Evolutionary conservation across 805 yeast species (phyloP).

Genomic region (Nakazawaea holstii): DNA sequence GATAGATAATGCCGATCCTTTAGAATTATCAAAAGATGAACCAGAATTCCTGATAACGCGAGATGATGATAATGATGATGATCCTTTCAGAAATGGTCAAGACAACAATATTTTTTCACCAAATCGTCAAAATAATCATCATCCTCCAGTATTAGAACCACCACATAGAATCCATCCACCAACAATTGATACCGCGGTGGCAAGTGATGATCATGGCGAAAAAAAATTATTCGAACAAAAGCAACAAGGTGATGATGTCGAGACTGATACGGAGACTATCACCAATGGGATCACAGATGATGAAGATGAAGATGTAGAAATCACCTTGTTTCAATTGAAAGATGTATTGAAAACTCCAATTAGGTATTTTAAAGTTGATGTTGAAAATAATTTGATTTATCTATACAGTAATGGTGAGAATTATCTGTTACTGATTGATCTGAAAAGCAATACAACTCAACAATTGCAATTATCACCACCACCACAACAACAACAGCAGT

Average conservation of each 20-base stretch:
- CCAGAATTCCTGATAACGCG: constrained; percentile 1
- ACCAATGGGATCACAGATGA: neutral
- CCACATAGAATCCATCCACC: too few species aligned
- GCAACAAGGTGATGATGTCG: neutral
- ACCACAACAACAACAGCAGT: neutral
- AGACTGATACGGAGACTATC: constrained; percentile 5
- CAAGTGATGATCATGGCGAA: too few species aligned
- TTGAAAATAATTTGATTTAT: neutral
- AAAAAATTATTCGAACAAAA: too few species aligned
- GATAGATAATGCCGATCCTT: constrained; percentile 24
- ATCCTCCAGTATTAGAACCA: neutral
- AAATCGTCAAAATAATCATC: neutral
- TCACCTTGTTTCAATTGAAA: neutral
- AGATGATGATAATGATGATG: neutral
- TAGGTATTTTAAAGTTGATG: neutral
- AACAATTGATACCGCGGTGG: too few species aligned
- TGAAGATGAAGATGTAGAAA: neutral
- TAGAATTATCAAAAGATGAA: constrained; percentile 17
- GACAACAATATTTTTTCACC: neutral
- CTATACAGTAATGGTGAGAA: neutral
- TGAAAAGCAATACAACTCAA: neutral
- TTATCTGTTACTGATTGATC: neutral
- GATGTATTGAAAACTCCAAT: neutral
- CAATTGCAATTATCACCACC: neutral
- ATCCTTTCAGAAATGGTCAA: neutral